These are phyloP conservation scores for Drechslera avenae DNA, from an alignment of 2,329 filamentous ascomycete genomes.

Conservation along the genomic window DNA sequence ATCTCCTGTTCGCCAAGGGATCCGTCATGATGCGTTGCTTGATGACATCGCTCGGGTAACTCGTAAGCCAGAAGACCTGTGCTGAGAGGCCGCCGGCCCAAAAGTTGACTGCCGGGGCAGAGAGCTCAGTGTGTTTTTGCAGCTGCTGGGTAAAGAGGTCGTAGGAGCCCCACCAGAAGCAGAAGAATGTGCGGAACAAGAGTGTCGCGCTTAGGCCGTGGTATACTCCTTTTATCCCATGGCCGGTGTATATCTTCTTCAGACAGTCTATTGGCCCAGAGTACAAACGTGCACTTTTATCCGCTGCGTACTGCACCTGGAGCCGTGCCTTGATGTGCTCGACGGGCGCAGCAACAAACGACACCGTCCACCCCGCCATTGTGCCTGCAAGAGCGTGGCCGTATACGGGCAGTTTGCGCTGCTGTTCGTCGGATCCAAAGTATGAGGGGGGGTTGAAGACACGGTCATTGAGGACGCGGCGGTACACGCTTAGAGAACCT, in stretches of 20 bases:
- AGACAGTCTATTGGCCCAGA: conserved; percentile 85
- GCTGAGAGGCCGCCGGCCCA: conserved; percentile 94
- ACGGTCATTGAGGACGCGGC: conserved; percentile 78
- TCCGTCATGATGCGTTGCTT: conserved; percentile 99
- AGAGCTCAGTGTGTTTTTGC: conserved; percentile 69
- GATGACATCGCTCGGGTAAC: conserved; percentile 89
- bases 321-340: conserved; percentile 94
- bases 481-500: conserved; percentile 88
- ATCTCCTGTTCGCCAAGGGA: conserved; percentile 71
- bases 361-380: conserved; percentile 85
- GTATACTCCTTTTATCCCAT: conserved; percentile 82
- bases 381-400: conserved; percentile 90
- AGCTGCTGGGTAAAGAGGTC: conserved; percentile 77
- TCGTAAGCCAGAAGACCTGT: conserved; percentile 92
- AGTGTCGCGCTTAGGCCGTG: conserved; percentile 85
- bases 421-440: conserved; percentile 44
- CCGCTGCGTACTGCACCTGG: conserved; percentile 88
- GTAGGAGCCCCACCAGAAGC: conserved; percentile 98
- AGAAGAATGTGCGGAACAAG: conserved; percentile 91
- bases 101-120: conserved; percentile 86
- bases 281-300: conserved; percentile 79
- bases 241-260: conserved; percentile 60
- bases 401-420: conserved; percentile 67
- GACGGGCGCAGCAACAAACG: conserved; percentile 88
- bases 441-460: conserved; percentile 69